Conservation (phyloP, 805 yeast genomes). For the Yamadazyma akitaensis region DNA sequence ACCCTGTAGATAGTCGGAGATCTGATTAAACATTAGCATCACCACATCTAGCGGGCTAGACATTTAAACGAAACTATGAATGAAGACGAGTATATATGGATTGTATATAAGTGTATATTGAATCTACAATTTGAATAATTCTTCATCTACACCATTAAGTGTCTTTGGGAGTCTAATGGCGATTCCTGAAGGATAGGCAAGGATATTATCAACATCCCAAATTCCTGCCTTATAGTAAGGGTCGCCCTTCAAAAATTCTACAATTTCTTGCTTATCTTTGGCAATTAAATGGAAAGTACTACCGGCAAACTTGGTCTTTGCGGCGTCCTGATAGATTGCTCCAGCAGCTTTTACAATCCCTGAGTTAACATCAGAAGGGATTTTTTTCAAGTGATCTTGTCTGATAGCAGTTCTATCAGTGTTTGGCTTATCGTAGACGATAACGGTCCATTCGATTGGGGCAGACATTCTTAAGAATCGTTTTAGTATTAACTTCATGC, state of each 20-base stretch:
- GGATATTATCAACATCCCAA: constrained; percentile 68
- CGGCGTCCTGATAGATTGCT: constrained; percentile 39
- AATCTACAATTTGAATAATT: constrained; percentile 14
- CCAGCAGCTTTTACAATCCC: constrained; percentile 44
- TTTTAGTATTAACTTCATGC: constrained; percentile 9
- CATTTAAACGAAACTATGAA: neutral
- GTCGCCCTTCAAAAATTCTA: constrained; percentile 62
- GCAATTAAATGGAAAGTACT: constrained; percentile 63
- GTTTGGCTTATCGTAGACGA: constrained; percentile 67
- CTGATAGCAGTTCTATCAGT: constrained; percentile 53
- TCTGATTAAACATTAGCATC: neutral
- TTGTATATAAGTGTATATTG: neutral
- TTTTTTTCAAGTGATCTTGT: constrained; percentile 42
- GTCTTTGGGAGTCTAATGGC: constrained; percentile 35
- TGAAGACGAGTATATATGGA: neutral
- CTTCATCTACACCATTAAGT: constrained; percentile 27
- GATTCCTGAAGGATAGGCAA: constrained; percentile 51
- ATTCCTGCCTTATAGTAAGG: constrained; percentile 61
- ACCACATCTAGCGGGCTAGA: constrained; percentile 4
- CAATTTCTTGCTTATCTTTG: constrained; percentile 59
- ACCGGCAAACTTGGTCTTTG: constrained; percentile 59
- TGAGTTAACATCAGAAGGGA: constrained; percentile 30
- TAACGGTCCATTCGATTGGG: constrained; percentile 59
- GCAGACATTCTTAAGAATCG: constrained; percentile 15
- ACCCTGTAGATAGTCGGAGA: constrained; percentile 7